These are phyloP conservation scores for Albifimbria verrucaria DNA, from an alignment of 2,329 filamentous ascomycete species.

Conservation along the genomic window DNA sequence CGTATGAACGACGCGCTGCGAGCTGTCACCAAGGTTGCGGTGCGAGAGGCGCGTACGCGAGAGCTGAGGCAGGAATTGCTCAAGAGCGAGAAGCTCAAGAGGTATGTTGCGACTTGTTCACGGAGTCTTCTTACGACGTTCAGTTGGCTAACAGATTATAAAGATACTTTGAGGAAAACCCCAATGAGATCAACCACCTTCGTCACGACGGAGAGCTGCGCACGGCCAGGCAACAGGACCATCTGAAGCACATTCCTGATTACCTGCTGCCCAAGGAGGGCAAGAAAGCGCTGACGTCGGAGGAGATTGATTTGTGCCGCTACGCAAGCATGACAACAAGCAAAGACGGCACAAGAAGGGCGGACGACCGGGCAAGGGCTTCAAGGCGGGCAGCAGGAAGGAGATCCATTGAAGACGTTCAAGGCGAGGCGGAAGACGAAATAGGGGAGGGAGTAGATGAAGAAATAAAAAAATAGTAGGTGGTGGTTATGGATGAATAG, in stretches of 20 bases:
- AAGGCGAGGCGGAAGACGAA: conserved; percentile 57
- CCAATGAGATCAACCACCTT: conserved; percentile 79
- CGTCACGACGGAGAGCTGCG: conserved; percentile 87
- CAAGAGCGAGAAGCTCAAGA: conserved; percentile 89
- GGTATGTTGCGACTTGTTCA: conserved; percentile 30
- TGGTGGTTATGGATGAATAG: no score
- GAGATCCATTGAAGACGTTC: conserved; percentile 87
- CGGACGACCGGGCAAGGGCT: conserved; percentile 26
- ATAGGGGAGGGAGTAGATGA: conserved; percentile 12
- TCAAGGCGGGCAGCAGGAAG: conserved; percentile 58
- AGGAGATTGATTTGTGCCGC: conserved; percentile 72
- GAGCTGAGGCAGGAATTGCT: conserved; percentile 87
- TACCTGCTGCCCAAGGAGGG: conserved; percentile 82
- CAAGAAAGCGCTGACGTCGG: conserved; percentile 63
- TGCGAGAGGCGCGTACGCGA: conserved; percentile 83
- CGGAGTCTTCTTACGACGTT: neutral
- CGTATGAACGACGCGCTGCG: conserved; percentile 89
- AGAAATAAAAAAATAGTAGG: neutral
- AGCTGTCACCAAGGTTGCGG: conserved; percentile 82
- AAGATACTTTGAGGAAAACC: conserved; percentile 93
- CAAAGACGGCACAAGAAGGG: conserved; percentile 43
- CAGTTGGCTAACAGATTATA: neutral
- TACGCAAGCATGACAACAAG: conserved; percentile 53
- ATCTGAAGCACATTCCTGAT: conserved; percentile 91
- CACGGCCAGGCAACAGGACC: conserved; percentile 78